A percentile compares a stretch with the other conserved stretches of the same genome.
phyloP scores from a whole-genome alignment of 1,139 yeast species.

The Scheffersomyces parashehatae region DNA sequence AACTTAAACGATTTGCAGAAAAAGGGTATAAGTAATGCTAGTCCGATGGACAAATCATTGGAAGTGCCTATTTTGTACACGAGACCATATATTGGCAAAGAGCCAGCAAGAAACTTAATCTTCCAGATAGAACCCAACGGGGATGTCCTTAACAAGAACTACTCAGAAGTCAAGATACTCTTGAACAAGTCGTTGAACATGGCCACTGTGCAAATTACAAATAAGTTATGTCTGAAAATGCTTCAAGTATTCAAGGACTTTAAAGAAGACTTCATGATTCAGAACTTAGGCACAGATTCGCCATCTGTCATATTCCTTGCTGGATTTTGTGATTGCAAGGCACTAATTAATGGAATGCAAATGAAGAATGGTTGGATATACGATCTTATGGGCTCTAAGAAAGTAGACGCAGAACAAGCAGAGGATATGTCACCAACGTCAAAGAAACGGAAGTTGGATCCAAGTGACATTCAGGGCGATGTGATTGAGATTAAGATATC shows the following conservation, averaged over 20 bases:
- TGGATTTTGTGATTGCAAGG: constrained; percentile 28
- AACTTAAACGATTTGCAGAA: constrained; percentile 48
- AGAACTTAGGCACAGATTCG: constrained; percentile 15
- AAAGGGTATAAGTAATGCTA: constrained; percentile 37
- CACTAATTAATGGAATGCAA: constrained; percentile 37
- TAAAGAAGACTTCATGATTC: constrained; percentile 21
- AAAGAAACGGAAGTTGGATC: constrained; percentile 15
- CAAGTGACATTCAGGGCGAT: constrained; percentile 26
- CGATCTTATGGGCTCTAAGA: constrained; percentile 23
- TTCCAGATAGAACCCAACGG: constrained; percentile 50
- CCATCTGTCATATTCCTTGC: constrained; percentile 24
- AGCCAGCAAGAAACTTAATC: constrained; percentile 48
- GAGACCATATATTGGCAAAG: constrained; percentile 53
- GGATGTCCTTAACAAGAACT: constrained; percentile 11
- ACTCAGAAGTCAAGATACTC: constrained; percentile 30
- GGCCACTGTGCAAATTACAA: constrained; percentile 27
- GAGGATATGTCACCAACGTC: constrained; percentile 5
- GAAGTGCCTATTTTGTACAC: constrained; percentile 42
- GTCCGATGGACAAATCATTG: constrained; percentile 14
- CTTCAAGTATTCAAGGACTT: constrained; percentile 26
- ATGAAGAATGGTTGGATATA: constrained; percentile 38
- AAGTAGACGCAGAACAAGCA: constrained; percentile 5
- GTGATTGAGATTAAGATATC: constrained; percentile 34
- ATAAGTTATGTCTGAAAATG: constrained; percentile 24
- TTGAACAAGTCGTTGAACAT: constrained; percentile 29